Evolutionary conservation across 306 rosid genomes (phyloP).

Genomic region (Fragaria vesca): DNA sequence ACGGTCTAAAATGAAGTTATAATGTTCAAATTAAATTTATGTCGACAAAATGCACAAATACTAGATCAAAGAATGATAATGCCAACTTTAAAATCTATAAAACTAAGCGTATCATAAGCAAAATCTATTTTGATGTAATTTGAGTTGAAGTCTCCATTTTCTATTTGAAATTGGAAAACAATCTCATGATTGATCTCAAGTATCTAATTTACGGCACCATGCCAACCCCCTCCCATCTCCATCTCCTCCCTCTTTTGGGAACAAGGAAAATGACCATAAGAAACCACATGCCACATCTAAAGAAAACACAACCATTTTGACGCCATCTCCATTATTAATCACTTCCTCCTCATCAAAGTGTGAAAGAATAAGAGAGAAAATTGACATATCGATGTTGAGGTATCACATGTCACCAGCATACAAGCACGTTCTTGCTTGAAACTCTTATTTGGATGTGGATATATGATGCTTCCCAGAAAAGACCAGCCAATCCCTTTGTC

Average conservation of each 20-base stretch:
- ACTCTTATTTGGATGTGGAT: not conserved
- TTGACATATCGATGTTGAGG: not conserved
- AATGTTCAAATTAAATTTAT: no score
- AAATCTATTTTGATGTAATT: no score
- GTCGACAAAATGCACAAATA: no score
- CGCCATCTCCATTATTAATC: not conserved
- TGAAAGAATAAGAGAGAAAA: not conserved
- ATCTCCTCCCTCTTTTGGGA: not conserved
- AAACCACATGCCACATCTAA: not conserved
- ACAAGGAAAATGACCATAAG: not conserved
- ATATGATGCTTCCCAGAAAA: not conserved
- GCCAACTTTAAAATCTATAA: no score
- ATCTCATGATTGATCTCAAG: not conserved
- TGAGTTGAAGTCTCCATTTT: not conserved
- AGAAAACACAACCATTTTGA: not conserved
- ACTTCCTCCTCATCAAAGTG: not conserved
- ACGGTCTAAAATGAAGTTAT: no score
- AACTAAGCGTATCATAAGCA: no score
- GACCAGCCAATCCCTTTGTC: not conserved
- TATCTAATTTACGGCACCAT: not conserved
- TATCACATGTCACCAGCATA: slow-evolving; percentile 2
- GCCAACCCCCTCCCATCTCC: not conserved
- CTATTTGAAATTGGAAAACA: not conserved
- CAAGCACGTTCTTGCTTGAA: not conserved
- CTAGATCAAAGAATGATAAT: no score